Base-by-base conservation (phyloP, 2,329 filamentous ascomycete species). In the Lomentospora prolificans region DNA sequence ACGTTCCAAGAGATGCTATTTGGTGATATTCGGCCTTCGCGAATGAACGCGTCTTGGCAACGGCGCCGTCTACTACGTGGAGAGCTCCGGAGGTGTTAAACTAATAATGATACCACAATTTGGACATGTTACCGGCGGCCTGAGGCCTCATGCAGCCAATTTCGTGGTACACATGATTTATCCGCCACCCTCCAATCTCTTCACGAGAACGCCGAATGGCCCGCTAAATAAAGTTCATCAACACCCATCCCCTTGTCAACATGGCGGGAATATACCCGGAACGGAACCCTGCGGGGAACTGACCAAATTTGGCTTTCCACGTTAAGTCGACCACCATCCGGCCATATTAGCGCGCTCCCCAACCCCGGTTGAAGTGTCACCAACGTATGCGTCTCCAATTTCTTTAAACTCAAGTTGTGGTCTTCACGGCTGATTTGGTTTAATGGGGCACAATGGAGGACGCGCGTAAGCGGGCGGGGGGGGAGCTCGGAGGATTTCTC, bases 201-300 rank as follows among this genome's bases (percentile, higher is more conserved):
- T 51, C 24, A 5, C 10, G 24, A 22, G 17, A 33, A 24, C 36
- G 25, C 41, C 53, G 41, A 55, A 9, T 50, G 53, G 41, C 17
- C 53, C 53, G 25, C 28, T 55, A 30, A 55, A 33, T 55, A 48
- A 22, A 24, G 8, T 33, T 31, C 22, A 55, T 39, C 14, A 22
- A n/a, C n/a, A 31, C 14, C 17, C 14, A 28, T 25, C 14, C 24
- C 27, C 39, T 39, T 46, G 41, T 25, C 8, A n/a, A 55, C 9
- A 22, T 31, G n/a, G n/a, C 2, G 17, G 22, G 10, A 19, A 55
- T 50, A 55, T 55, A 55, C 39, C 53, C 53, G 53, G 53, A 30
- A 50, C 5, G 24, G 3, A 10, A 33, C 36, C n/a, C 25, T 41
- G 39, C 36, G 25, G 52, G 36, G 52, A 30, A 28, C 3, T 30